Conservation (phyloP, 352 stramenopile species). For the Globisporangium acanthophoron region DNA sequence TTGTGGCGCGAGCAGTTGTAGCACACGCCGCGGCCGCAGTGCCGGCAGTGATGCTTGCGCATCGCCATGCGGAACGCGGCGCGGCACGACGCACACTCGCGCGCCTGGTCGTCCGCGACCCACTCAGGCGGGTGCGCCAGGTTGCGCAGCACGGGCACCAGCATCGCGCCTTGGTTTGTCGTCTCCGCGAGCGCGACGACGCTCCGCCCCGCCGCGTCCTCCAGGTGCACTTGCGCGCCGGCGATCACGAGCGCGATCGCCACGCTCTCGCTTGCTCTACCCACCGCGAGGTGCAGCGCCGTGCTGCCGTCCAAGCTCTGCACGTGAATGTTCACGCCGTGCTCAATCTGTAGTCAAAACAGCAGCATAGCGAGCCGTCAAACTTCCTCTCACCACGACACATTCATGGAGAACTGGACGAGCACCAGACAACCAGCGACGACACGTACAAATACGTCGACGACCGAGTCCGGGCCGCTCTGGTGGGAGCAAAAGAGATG, state of each 20-base stretch:
- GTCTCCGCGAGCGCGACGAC: conserved; percentile 81
- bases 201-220: conserved; percentile 75
- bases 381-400: no score
- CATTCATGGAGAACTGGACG: neutral
- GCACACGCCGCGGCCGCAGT: conserved; percentile 79
- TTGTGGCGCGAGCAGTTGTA: conserved; percentile 86
- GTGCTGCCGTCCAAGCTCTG: conserved; percentile 84
- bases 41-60: conserved; percentile 80
- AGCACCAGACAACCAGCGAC: neutral
- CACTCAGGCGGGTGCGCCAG: conserved; percentile 53
- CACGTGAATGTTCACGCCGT: conserved; percentile 67
- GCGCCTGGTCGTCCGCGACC: conserved; percentile 62
- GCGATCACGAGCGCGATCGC: conserved; percentile 65
- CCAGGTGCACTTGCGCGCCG: conserved; percentile 70
- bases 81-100: conserved; percentile 72
- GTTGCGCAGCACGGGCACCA: conserved; percentile 79
- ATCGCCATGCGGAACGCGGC: conserved; percentile 72
- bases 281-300: conserved; percentile 74
- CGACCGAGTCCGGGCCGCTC: conserved; percentile 52
- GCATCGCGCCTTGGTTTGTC: conserved; percentile 73
- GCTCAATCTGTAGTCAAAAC: conserved; percentile 52
- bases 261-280: conserved; percentile 65
- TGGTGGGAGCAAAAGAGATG: conserved; percentile 86
- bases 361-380: neutral
- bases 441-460: conserved; percentile 77